Conservation (phyloP, 805 yeast species). For the Hagleromyces aurorensis region DNA sequence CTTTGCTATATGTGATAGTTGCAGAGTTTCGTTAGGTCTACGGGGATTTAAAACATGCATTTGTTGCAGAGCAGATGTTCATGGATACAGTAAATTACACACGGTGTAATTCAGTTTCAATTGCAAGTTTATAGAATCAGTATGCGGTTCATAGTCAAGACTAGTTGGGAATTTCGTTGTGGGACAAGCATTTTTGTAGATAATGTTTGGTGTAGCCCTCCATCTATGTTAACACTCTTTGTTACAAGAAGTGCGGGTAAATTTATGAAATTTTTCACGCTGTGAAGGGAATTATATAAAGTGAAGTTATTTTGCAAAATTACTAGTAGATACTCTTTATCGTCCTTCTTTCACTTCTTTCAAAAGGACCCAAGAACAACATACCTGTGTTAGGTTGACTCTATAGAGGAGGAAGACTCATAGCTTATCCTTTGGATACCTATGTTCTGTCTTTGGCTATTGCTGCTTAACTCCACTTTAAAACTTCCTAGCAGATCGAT, state of each 20-base stretch:
- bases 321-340: no score
- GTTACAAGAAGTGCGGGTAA: slow-evolving; percentile 3
- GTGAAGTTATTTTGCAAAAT: no score
- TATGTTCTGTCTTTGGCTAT: slow-evolving; percentile 24
- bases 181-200: no score
- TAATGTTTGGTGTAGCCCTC: slow-evolving; percentile 3
- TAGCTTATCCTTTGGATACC: slow-evolving; percentile 7
- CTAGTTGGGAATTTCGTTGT: no score
- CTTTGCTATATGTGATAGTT: slow-evolving; percentile 78
- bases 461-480: slow-evolving; percentile 26
- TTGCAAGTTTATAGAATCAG: no score
- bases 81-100: slow-evolving; percentile 39
- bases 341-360: slow-evolving; percentile 1
- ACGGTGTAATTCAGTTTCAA: slow-evolving; percentile 12
- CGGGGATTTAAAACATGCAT: slow-evolving; percentile 75
- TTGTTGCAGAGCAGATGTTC: slow-evolving; percentile 71
- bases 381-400: slow-evolving; percentile 23
- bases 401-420: slow-evolving; percentile 20
- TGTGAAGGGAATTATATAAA: slow-evolving; percentile 1
- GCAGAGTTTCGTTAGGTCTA: slow-evolving; percentile 64
- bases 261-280: background rate
- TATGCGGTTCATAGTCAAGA: no score
- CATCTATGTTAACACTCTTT: slow-evolving; percentile 1
- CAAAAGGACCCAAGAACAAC: slow-evolving; percentile 11
- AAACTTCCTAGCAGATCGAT: slow-evolving; percentile 49